phyloP scores from a whole-genome alignment of 768 basidiomycete species.

The Hysterangium stoloniferum region DNA sequence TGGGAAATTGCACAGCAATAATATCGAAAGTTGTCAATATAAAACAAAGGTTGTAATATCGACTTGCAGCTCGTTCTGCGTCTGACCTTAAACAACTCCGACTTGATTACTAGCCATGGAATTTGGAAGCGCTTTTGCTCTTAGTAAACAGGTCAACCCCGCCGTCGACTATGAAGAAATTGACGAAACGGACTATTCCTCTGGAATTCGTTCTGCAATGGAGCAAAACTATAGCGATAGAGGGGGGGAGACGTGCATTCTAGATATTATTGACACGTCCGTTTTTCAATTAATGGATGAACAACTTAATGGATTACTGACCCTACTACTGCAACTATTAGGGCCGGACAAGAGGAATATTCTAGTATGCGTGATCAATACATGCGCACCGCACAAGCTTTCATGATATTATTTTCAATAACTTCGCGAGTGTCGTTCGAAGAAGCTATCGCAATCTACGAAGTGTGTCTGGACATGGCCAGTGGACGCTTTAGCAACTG shows the following conservation, averaged over 20 bases:
- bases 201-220: neutral
- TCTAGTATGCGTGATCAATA: neutral
- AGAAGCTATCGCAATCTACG: neutral
- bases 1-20: too few relatives aligned
- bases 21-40: too few relatives aligned
- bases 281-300: too few relatives aligned
- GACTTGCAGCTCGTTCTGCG: too few relatives aligned
- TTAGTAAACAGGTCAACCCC: neutral
- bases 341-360: slow-evolving; percentile 6
- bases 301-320: too few relatives aligned
- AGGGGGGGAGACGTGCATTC: neutral
- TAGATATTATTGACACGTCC: slow-evolving; percentile 8
- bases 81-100: too few relatives aligned
- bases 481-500: neutral
- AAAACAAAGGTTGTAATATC: too few relatives aligned
- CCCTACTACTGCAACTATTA: neutral
- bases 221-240: neutral
- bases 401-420: slow-evolving; percentile 1
- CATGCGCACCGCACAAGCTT: neutral
- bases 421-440: neutral
- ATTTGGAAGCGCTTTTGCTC: slow-evolving; percentile 3
- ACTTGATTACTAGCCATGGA: too few relatives aligned
- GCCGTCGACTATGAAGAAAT: slow-evolving; percentile 3
- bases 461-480: neutral
- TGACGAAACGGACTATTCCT: neutral